A percentile compares a stretch with the other conserved stretches of the same genome.
These are phyloP conservation scores for Monosporozyma solicola DNA, from an alignment of 805 yeast genomes.

Conservation along the genomic window DNA sequence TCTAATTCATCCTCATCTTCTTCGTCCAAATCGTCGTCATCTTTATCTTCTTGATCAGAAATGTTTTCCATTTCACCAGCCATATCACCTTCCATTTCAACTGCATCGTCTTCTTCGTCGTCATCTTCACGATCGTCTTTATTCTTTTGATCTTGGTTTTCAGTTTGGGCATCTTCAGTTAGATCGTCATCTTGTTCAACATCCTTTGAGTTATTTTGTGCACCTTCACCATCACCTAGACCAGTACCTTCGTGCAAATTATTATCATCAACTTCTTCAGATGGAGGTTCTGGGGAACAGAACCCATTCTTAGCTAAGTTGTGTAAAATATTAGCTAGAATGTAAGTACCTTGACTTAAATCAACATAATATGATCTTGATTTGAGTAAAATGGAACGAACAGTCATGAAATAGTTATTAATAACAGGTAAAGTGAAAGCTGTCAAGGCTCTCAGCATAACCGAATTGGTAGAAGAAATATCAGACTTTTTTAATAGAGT, in stretches of 20 bases:
- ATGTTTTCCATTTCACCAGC: slow-evolving; percentile 84
- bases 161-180: slow-evolving; percentile 65
- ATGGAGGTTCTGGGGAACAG: slow-evolving; percentile 81
- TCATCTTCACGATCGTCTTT: slow-evolving; percentile 46
- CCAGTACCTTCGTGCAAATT: slow-evolving; percentile 83
- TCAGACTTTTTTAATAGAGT: slow-evolving; percentile 30
- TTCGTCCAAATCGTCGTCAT: slow-evolving; percentile 43
- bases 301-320: slow-evolving; percentile 72
- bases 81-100: slow-evolving; percentile 94
- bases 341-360: slow-evolving; percentile 52
- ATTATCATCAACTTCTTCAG: slow-evolving; percentile 51
- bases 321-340: slow-evolving; percentile 46
- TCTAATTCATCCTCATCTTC: slow-evolving; percentile 69
- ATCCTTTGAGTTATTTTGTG: slow-evolving; percentile 68
- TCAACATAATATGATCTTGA: slow-evolving; percentile 41
- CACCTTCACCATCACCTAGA: slow-evolving; percentile 89
- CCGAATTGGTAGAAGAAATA: slow-evolving; percentile 33
- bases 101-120: slow-evolving; percentile 65
- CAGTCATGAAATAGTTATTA: slow-evolving; percentile 47
- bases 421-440: slow-evolving; percentile 56
- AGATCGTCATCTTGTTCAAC: slow-evolving; percentile 89
- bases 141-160: slow-evolving; percentile 63
- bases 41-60: slow-evolving; percentile 55
- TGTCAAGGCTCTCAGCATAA: slow-evolving; percentile 38
- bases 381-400: slow-evolving; percentile 35